Base-by-base conservation (phyloP, 768 basidiomycete genomes). In the Rhizopogon vinicolor region DNA sequence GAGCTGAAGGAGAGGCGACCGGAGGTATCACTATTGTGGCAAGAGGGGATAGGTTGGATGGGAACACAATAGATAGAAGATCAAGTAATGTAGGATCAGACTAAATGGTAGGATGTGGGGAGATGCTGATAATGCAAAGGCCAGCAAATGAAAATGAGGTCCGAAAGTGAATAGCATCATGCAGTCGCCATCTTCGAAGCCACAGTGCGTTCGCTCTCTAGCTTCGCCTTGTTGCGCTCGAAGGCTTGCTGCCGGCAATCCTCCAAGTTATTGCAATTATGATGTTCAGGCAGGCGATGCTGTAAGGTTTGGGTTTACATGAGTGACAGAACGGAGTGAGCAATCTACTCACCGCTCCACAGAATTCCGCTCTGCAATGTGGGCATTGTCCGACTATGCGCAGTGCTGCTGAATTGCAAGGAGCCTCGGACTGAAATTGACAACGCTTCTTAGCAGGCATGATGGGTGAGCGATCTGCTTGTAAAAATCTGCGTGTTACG, bases 381-480 rank as follows among this genome's bases (percentile, higher is more conserved):
- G 89, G 83, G 67, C 92, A 95, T 61, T 89, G 82, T 5, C 92
- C 93, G 41, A 91, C 89, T 60, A 94, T 85, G 61, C 91, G 86
- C 49, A 93, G 78, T 3, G 83, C 88, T 7, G 91, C 89, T 58
- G 84, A 85, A 64, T 80, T 88, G 78, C 92, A 94, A 37, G 62
- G 70, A 29, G 71, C 63, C 59, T 76, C 77, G 14, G 70, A 59
- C 54, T 75, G 75, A 71, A 86, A 81, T 70, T 91, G 87, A 76
- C 91, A 93, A 65, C 90, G 89, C 71, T 91, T 91, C 88, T 91
- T 93, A 66, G 82, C 77, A 62, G 89, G 78, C 91, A 92, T 93
- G 58, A 56, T 64, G 60, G 43, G 40, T 8, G 31, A 18, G 12
- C 31, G 6, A 37, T 37, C 13, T 10, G 35, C 35, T 37, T 37